Evolutionary conservation across 331 rosid species (phyloP).

Genomic region (Malus hybrid): DNA sequence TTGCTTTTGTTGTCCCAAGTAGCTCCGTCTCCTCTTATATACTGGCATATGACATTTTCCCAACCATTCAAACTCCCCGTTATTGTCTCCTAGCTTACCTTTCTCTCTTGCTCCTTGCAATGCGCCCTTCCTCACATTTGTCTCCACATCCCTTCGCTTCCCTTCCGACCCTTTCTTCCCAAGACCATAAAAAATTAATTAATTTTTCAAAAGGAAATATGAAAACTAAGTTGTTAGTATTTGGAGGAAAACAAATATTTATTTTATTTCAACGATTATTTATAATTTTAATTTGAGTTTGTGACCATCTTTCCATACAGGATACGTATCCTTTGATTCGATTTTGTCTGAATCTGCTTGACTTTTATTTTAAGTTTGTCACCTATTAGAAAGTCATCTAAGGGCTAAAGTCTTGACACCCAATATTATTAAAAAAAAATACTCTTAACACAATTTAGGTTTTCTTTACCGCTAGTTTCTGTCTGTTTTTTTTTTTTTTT

Average conservation of each 20-base stretch:
- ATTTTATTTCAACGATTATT: too few relatives aligned
- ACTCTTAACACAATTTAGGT: neutral
- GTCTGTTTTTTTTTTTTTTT: too few relatives aligned
- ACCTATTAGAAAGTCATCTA: neutral
- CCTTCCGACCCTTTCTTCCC: conserved; percentile 1
- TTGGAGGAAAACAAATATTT: neutral
- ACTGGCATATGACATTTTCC: neutral
- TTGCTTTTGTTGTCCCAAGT: neutral
- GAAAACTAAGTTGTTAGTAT: neutral
- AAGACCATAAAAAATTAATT: neutral
- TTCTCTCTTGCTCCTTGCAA: conserved; percentile 6
- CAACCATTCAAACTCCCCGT: conserved; percentile 7
- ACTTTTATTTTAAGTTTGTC: neutral
- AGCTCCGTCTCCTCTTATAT: neutral
- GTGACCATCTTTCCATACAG: too few relatives aligned
- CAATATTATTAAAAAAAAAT: neutral
- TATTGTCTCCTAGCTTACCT: neutral
- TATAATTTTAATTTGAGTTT: too few relatives aligned
- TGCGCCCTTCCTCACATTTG: conserved; percentile 12
- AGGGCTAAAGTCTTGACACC: neutral
- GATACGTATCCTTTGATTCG: neutral
- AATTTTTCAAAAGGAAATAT: neutral
- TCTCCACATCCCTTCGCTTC: neutral
- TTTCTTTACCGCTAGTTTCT: neutral
- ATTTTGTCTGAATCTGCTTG: neutral